A percentile compares a stretch with the other conserved stretches of the same genome.
Conservation (phyloP, 768 basidiomycete species). For the Hygrophoropsis aurantiaca region DNA sequence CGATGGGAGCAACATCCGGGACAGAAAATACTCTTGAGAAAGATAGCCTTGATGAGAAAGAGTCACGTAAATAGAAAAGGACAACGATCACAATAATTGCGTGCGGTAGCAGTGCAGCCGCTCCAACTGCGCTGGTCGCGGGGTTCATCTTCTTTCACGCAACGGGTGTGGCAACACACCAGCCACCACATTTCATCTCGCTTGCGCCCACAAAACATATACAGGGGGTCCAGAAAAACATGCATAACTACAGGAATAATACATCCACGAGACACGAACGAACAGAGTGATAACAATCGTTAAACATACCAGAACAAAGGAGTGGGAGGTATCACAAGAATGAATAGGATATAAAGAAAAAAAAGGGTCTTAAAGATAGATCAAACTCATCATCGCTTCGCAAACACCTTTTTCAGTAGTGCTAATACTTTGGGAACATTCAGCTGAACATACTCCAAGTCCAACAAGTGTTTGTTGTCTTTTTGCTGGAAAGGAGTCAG, state of each 20-base stretch:
- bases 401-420: slow-evolving; percentile 91
- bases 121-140: not conserved
- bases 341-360: slow-evolving; percentile 33
- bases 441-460: slow-evolving; percentile 96
- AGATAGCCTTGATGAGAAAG: not conserved
- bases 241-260: slow-evolving; percentile 35
- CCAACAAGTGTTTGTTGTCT: slow-evolving; percentile 94
- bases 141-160: not conserved
- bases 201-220: not conserved
- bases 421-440: slow-evolving; percentile 94
- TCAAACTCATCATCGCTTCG: slow-evolving; percentile 62
- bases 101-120: not conserved
- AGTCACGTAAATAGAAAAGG: not conserved
- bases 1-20: slow-evolving; percentile 20
- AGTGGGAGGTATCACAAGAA: slow-evolving; percentile 30
- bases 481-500: slow-evolving; percentile 75
- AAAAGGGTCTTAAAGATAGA: slow-evolving; percentile 14
- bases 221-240: slow-evolving; percentile 36
- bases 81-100: not conserved
- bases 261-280: slow-evolving; percentile 33
- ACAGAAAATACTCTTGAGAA: not conserved
- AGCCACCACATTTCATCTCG: not conserved
- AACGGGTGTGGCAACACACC: not conserved
- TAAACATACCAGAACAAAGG: slow-evolving; percentile 14
- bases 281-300: slow-evolving; percentile 14